Conservation (phyloP, 73 alveolate genomes). For the Stentor coeruleus region DNA sequence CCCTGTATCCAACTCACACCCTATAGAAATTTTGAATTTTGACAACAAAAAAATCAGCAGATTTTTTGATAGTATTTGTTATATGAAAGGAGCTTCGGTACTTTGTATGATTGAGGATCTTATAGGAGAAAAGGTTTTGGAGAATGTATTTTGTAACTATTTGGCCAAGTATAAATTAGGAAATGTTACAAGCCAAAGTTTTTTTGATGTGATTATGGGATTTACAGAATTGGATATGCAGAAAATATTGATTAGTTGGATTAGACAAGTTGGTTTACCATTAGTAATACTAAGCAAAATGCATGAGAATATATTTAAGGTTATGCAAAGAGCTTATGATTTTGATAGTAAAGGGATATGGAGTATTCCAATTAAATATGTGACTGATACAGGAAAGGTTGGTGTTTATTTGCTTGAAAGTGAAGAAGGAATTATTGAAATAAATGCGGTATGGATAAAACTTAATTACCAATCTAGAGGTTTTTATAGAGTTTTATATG, state of each 20-base stretch:
- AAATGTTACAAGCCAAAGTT: conserved; percentile 78
- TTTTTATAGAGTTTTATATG: not conserved
- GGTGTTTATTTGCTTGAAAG: not conserved
- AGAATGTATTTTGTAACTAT: conserved; percentile 70
- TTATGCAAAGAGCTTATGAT: conserved; percentile 12
- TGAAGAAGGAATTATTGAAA: not conserved
- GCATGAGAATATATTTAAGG: not conserved
- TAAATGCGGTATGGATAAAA: not conserved
- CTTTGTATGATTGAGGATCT: conserved; percentile 78
- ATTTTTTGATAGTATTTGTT: conserved; percentile 79
- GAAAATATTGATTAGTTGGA: conserved; percentile 61
- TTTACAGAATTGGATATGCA: conserved; percentile 41
- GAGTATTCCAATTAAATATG: conserved; percentile 33
- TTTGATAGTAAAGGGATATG: not conserved
- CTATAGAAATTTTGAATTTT: conserved; percentile 75
- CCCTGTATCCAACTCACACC: conserved; percentile 80
- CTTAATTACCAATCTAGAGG: not conserved
- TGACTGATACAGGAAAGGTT: conserved; percentile 9
- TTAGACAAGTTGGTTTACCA: conserved; percentile 36
- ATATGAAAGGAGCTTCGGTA: conserved; percentile 83
- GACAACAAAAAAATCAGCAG: conserved; percentile 89
- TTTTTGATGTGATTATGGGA: conserved; percentile 54
- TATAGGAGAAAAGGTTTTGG: conserved; percentile 80
- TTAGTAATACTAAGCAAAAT: not conserved
- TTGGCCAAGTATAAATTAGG: conserved; percentile 79